Conservation (phyloP, 2,329 filamentous ascomycete species). For the Emericellopsis cladophorae region DNA sequence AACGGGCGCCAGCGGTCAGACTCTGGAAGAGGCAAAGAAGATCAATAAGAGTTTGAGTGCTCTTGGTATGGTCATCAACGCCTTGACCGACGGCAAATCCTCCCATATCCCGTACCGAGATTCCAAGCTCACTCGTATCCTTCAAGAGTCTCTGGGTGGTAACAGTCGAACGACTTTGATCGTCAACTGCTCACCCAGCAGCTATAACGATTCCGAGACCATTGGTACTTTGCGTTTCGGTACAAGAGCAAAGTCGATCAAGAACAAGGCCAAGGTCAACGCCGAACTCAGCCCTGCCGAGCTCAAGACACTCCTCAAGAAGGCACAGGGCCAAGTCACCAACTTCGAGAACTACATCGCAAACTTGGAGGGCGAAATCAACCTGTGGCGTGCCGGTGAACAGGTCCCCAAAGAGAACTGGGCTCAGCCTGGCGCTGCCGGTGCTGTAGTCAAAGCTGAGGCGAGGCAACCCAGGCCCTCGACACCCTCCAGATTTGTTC, state of each 20-base stretch:
- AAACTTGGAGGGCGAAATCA: constrained; percentile 72
- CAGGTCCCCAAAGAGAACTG: constrained; percentile 80
- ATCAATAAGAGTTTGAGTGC: constrained; percentile 99
- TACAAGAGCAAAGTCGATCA: constrained; percentile 94
- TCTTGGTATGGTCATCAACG: constrained; percentile 97
- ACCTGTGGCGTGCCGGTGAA: constrained; percentile 79
- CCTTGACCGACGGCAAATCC: constrained; percentile 92
- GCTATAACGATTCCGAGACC: constrained; percentile 94
- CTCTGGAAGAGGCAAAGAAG: constrained; percentile 96
- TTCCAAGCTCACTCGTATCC: constrained; percentile 90
- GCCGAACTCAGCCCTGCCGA: constrained; percentile 92
- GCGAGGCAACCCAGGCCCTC: constrained; percentile 33
- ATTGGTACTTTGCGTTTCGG: constrained; percentile 86
- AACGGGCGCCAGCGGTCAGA: constrained; percentile 94
- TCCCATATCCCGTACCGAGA: constrained; percentile 94
- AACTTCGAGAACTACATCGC: constrained; percentile 81
- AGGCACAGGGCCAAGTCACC: constrained; percentile 79
- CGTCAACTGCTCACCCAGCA: constrained; percentile 98
- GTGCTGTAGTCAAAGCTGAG: constrained; percentile 25
- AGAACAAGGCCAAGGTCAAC: constrained; percentile 99
- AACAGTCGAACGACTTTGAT: constrained; percentile 98
- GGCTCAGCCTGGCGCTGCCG: constrained; percentile 50
- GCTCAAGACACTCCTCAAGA: constrained; percentile 84
- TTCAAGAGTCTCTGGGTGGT: constrained; percentile 94
- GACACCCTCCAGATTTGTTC: constrained; percentile 32